Evolutionary conservation across 2,329 filamentous ascomycete genomes (phyloP).

Genomic region (Cladosporium austrohemisphaericum): DNA sequence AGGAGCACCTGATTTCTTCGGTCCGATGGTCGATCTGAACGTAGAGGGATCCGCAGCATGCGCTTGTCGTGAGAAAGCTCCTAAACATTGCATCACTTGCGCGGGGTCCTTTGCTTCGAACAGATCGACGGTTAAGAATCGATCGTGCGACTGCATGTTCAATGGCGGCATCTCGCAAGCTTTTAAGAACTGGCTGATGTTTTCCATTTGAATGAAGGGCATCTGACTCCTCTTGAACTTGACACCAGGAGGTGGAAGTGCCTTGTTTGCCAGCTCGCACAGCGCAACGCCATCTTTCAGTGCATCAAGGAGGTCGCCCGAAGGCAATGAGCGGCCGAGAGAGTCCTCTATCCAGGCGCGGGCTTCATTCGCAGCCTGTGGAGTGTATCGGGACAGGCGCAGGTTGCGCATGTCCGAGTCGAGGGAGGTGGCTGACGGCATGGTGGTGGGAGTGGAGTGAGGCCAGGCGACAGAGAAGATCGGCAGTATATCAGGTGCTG

Average conservation of each 20-base stretch:
- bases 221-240: constrained; percentile 89
- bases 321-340: constrained; percentile 68
- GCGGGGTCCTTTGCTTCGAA: constrained; percentile 94
- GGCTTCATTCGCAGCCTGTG: constrained; percentile 80
- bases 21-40: constrained; percentile 74
- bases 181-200: constrained; percentile 91
- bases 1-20: constrained; percentile 57
- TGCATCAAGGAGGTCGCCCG: constrained; percentile 74
- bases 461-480: neutral
- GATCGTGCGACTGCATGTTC: constrained; percentile 86
- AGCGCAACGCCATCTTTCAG: constrained; percentile 88
- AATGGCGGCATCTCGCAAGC: constrained; percentile 82
- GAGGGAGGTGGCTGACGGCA: constrained; percentile 90
- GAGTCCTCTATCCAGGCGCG: constrained; percentile 80
- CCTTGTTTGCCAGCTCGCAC: constrained; percentile 89
- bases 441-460: constrained; percentile 37
- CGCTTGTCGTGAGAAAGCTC: constrained; percentile 85
- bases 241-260: constrained; percentile 69
- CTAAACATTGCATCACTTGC: constrained; percentile 88
- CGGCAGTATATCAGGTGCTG: neutral
- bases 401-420: constrained; percentile 94
- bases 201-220: constrained; percentile 99
- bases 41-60: constrained; percentile 67
- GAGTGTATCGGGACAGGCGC: constrained; percentile 90
- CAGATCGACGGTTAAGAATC: constrained; percentile 94